A percentile compares a stretch with the other conserved stretches of the same genome.
Conservation (phyloP, 306 rosid species). For the Gillenia trifoliata region DNA sequence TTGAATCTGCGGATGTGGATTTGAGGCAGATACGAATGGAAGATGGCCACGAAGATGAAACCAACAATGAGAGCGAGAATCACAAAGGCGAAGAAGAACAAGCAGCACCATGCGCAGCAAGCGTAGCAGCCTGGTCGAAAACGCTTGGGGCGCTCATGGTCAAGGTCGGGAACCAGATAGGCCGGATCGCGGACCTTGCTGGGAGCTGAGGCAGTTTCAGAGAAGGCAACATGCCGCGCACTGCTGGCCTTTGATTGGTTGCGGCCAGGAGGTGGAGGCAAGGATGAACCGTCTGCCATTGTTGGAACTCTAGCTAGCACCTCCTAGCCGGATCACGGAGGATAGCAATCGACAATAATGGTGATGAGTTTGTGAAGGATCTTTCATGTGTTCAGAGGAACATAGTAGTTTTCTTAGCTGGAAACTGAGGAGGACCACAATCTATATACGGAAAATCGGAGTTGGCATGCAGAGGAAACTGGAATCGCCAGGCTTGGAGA, state of each 20-base stretch:
- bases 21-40: constrained; percentile 37
- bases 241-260: constrained; percentile 7
- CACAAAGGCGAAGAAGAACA: constrained; percentile 12
- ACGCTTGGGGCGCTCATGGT: not conserved
- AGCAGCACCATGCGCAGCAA: constrained; percentile 38
- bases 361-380: not conserved
- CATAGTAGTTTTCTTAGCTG: not conserved
- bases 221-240: constrained; percentile 21
- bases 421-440: constrained; percentile 2
- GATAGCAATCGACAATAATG: not conserved
- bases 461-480: not conserved
- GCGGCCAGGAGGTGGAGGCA: constrained; percentile 15
- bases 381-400: not conserved
- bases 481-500: not conserved
- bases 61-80: constrained; percentile 24
- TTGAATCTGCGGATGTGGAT: constrained; percentile 22
- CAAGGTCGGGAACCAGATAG: constrained; percentile 1
- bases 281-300: constrained; percentile 20
- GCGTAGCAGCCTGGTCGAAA: constrained; percentile 16
- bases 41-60: constrained; percentile 27
- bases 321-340: constrained; percentile 14
- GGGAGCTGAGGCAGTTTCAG: not conserved
- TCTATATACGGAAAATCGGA: constrained; percentile 7
- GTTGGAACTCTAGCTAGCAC: constrained; percentile 15
- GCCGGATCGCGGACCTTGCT: not conserved